Base-by-base conservation (phyloP, 2,329 filamentous ascomycete species). In the Curvularia lunata region DNA sequence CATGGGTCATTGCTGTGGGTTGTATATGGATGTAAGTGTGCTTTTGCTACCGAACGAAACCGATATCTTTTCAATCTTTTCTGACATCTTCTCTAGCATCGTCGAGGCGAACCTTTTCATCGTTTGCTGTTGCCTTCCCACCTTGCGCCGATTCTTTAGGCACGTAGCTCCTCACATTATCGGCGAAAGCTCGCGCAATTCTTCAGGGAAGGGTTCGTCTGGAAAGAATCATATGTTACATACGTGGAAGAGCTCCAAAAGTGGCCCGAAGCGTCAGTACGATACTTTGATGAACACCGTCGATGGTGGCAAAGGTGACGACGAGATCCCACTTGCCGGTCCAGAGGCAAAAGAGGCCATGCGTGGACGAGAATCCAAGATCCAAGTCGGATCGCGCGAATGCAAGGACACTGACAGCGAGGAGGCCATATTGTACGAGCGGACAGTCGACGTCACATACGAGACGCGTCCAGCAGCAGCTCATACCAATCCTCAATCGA, bases 91-190 rank as follows among this genome's bases (percentile, higher is more conserved):
- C 5, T 19, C 28, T 21, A 78, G 75, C 1, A 68, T 78, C 38
- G 63, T 80, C 34, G 78, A 81, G 56, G 65, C 70, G 0, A 80
- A 81, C 38, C 68, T 80, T 0, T 73, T 80, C 49, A 70, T 80
- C 27, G 76, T 79, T 12, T 80, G 78, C 63, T 77, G 76, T 19
- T 77, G 76, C 21, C 71, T 80, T 32, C 77, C 78, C 0, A 79
- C 78, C 0, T 59, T 80, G 1, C 73, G 75, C 25, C 76, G 76
- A 18, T 80, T 80, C 69, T 69, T 79, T 56, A 68, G 68, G 2
- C 75, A 78, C 51, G 65, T 79, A 10, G 71, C 76, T 0, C 77
- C 77, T 1, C 58, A 37, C 2, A 28, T 65, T 19, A 62, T 66
- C 30, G 61, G 64, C 34, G 62, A 64, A 48, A 41, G 23, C 41